A percentile compares a stretch with the other conserved stretches of the same genome.
These are phyloP conservation scores for Starmerella ratchasimensis DNA, from an alignment of 805 yeast genomes.

Conservation along the genomic window DNA sequence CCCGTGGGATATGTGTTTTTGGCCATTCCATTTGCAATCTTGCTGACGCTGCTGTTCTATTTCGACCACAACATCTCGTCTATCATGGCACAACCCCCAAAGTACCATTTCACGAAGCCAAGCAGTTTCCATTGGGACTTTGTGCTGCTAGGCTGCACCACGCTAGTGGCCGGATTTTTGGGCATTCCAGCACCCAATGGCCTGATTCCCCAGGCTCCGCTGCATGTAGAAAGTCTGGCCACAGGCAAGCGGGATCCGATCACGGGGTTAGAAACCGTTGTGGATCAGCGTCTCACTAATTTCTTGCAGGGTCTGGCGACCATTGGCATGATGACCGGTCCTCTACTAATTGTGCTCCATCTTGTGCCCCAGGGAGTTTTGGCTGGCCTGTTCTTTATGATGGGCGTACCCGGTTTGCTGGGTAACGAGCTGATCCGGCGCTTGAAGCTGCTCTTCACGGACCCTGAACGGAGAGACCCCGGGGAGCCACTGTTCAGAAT, in stretches of 20 bases:
- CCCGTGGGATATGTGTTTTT: slow-evolving; percentile 65
- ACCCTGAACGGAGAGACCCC: slow-evolving; percentile 32
- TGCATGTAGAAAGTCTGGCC: slow-evolving; percentile 67
- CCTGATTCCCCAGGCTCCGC: slow-evolving; percentile 89
- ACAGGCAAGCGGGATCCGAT: slow-evolving; percentile 24
- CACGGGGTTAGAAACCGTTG: slow-evolving; percentile 33
- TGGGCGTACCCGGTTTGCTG: slow-evolving; percentile 74
- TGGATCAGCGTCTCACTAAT: slow-evolving; percentile 82
- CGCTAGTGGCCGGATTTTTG: slow-evolving; percentile 72
- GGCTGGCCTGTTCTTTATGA: slow-evolving; percentile 82
- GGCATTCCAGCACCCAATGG: slow-evolving; percentile 98
- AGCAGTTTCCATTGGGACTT: slow-evolving; percentile 90
- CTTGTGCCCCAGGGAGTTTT: slow-evolving; percentile 84
- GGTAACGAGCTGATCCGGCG: slow-evolving; percentile 51
- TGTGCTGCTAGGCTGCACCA: slow-evolving; percentile 66
- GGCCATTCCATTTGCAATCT: slow-evolving; percentile 84
- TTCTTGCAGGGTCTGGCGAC: slow-evolving; percentile 73
- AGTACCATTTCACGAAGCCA: slow-evolving; percentile 72
- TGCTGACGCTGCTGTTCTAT: slow-evolving; percentile 72
- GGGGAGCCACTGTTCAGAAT: slow-evolving; percentile 26
- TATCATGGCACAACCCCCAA: slow-evolving; percentile 75
- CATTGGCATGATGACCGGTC: slow-evolving; percentile 79
- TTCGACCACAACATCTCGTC: slow-evolving; percentile 95
- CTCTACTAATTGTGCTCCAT: slow-evolving; percentile 66
- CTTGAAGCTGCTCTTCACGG: slow-evolving; percentile 49